These are phyloP conservation scores for Suillus subaureus DNA, from an alignment of 768 basidiomycete species.

Conservation along the genomic window DNA sequence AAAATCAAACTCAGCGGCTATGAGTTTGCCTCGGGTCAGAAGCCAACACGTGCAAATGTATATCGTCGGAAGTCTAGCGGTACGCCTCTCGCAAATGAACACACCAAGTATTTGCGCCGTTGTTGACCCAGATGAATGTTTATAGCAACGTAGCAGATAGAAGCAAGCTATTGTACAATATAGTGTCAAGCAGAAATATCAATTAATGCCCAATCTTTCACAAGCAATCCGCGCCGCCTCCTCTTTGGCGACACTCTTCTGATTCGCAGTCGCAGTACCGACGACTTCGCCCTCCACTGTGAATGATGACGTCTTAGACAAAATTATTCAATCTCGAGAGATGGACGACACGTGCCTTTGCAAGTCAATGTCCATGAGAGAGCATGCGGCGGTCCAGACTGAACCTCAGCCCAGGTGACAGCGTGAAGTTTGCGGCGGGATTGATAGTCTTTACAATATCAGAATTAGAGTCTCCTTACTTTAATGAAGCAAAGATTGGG, in stretches of 20 bases:
- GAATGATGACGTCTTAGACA: constrained; percentile 11
- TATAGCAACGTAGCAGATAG: background rate
- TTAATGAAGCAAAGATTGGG: background rate
- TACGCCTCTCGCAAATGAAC: background rate
- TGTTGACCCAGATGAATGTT: background rate
- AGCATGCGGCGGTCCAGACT: constrained; percentile 44
- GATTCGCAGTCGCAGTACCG: constrained; percentile 47
- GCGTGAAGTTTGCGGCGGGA: constrained; percentile 26
- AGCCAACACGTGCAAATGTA: background rate
- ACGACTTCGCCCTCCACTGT: constrained; percentile 50
- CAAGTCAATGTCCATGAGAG: constrained; percentile 56
- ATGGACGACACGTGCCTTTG: constrained; percentile 46
- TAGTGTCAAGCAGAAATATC: constrained; percentile 3
- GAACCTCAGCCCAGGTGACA: constrained; percentile 44
- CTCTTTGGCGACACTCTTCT: constrained; percentile 51
- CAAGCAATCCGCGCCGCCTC: constrained; percentile 49
- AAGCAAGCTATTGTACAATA: constrained; percentile 3
- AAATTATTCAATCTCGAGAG: background rate
- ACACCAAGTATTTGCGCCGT: background rate
- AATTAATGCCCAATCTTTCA: constrained; percentile 31
- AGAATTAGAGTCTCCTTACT: background rate
- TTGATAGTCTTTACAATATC: constrained; percentile 39
- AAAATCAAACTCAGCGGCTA: constrained; percentile 4
- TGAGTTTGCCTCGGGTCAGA: background rate
- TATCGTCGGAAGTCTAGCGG: background rate